Evolutionary conservation across 2,329 filamentous ascomycete genomes (phyloP), one percentile per base, ranked within the genome.

Genomic region (Penicillium sp.): DNA sequence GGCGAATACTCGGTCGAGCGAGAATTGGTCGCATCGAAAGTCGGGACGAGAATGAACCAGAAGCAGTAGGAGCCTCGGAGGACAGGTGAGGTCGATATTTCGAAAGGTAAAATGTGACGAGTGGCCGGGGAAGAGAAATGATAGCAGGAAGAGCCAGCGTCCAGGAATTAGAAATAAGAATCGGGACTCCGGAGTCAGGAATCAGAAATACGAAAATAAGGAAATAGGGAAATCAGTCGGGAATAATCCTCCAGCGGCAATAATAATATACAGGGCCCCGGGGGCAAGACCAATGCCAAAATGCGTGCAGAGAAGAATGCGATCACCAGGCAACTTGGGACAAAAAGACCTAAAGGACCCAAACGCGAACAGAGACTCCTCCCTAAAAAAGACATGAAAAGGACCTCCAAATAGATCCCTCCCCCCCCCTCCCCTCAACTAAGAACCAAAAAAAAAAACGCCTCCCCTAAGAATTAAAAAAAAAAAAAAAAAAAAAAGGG

Each of bases 261-360:
- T 40, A 54, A 45, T 54, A 46, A 46, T 46, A 46, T 33, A 46
- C 28, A 22, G 43, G n/a, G 19, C 11, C 11, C 40, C 35, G 35
- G 40, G 19, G 19, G 19, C 19, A 43, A 43, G 25, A 19, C 19
- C 19, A 43, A 19, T 43, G 40, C 40, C 14, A 28, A 22, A 42
- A 37, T 35, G 53, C 40, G 45, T n/a, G 28, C 40, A 22, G 26
- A 62, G 38, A 62, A 65, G 63, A 65, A 61, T 65, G 63, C 60
- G 57, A 66, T 67, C 59, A 65, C 61, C 65, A 67, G 65, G 65
- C 65, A 67, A 67, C 65, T 65, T 55, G 30, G 38, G 51, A 25
- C 49, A 38, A 53, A 53, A 53, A 28, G 51, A 54, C 38, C 52
- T 6, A 28, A 35, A 37, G 26, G 22, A 38, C 16, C 10, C 38